Base-by-base conservation (phyloP, 768 basidiomycete genomes). In the Pleurotus giganteus region DNA sequence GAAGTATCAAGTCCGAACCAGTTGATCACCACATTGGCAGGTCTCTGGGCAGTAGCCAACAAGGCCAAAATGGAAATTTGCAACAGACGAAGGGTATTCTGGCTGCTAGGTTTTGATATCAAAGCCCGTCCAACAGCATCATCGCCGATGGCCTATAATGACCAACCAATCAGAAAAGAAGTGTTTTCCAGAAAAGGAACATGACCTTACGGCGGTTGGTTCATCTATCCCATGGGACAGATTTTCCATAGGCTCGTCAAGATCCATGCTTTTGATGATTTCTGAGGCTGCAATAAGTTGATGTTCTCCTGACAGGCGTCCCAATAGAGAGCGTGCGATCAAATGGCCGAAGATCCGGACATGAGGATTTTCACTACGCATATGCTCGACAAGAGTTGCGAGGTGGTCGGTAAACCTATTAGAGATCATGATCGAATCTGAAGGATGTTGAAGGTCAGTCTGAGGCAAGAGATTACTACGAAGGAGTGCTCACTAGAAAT, bases 351-450 rank as follows among this genome's bases (percentile, higher is more conserved):
- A 67, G 2, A 80, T 68, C 15, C 83, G 77, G 27, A 80, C 71
- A 58, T 88, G 77, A 0, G 80, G 63, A 57, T 81, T 74, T 0
- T 70, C 47, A 44, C 80, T 77, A 1, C 74, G 70, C 9, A 91
- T 58, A 58, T 80, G 84, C 15, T 61, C 60, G 3, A 91, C 62
- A 12, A 94, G 64, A 50, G 70, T 70, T 2, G 72, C 71, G 15
- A 86, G 61, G 56, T 84, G 76, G 19, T 68, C 59, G 2, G 64
- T 49, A 49, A 71, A 74, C 17, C 77, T 61, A 34, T 76, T 71
- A 0, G 86, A 88, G 2, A 65, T 65, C 8, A 86, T 62, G 47
- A 92, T 81, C 56, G 89, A 91, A 46, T 82, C 91, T 91, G 59
- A 11, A 39, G 42, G 36, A 36, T 27, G 8, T 21, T 28, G 5